Base-by-base conservation (phyloP, 108 stramenopile species). In the Cyclostephanos invisitatus region DNA sequence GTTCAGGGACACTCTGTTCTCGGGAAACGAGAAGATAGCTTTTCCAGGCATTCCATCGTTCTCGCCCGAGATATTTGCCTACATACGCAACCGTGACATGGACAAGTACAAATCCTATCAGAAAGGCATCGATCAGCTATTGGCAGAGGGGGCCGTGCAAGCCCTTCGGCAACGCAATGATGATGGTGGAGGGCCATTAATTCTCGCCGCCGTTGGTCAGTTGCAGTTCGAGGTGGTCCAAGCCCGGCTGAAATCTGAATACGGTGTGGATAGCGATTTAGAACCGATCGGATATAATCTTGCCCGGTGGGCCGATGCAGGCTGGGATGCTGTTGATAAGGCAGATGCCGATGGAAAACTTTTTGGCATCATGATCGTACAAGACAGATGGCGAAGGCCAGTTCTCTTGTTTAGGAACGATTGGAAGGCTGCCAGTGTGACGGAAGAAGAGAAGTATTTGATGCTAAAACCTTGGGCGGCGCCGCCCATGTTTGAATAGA, bases 211-310 rank as follows among this genome's bases (percentile, higher is more conserved):
- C 3, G 97, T 98, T 21, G 97, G 97, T 21, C 93, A 96, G 68
- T 83, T 98, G 21, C 97, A 98, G 74, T 96, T 98, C 67, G 96
- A 98, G 81, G 97, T 96, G 15, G 94, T 97, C 60, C 91, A 93
- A 70, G 93, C 91, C 11, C 83, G 97, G 7, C 81, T 98, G 54
- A 72, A 95, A 79, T 85, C 82, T 68, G 97, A 98, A 74, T 98
- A 98, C 71, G 83, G 80, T 28, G 97, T 97, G 8, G 91, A 93
- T 42, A 86, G 89, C 7, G 78, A 78, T 5, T 71, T 98, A 70
- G 97, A 98, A 68, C 92, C 94, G 6, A 70, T 98, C 28, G 70
- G 85, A n/a, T 98, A 92, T 70, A 86, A 89, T 5, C 69, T 96
- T 49, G 96, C 96, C 2, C 91, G 96, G 47, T 98, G 97, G 97